phyloP scores from a whole-genome alignment of 2,329 filamentous ascomycete genomes.

The Penicillium sp. region DNA sequence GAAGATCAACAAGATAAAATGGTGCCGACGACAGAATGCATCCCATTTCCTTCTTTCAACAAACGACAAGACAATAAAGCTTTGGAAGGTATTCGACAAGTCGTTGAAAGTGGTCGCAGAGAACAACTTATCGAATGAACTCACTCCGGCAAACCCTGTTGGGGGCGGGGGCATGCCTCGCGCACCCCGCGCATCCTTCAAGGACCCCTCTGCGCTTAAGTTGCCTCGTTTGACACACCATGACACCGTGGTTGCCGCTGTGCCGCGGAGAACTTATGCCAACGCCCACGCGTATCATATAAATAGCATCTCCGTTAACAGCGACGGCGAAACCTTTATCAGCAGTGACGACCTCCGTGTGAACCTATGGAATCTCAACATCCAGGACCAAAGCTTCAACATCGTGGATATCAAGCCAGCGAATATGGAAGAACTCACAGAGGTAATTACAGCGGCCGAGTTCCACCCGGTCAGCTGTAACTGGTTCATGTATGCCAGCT shows the following conservation, averaged over 20 bases:
- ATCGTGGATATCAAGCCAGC: conserved; percentile 99
- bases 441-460: conserved; percentile 97
- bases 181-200: conserved; percentile 71
- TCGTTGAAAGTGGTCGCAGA: conserved; percentile 98
- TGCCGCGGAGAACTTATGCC: conserved; percentile 92
- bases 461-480: conserved; percentile 98
- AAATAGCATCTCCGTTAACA: conserved; percentile 99
- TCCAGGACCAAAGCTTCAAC: conserved; percentile 99
- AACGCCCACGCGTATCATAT: conserved; percentile 99
- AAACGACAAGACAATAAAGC: conserved; percentile 99
- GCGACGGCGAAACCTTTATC: conserved; percentile 98
- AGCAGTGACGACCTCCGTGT: conserved; percentile 97
- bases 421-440: conserved; percentile 99
- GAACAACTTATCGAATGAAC: conserved; percentile 94
- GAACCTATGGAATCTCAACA: conserved; percentile 98
- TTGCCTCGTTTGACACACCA: conserved; percentile 95
- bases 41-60: conserved; percentile 98
- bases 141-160: conserved; percentile 71
- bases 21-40: conserved; percentile 96
- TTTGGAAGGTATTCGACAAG: conserved; percentile 99
- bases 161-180: conserved; percentile 77
- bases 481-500: conserved; percentile 99
- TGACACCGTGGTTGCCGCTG: conserved; percentile 95
- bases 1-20: conserved; percentile 99
- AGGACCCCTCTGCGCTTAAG: conserved; percentile 78